Percentiles rank a stretch among this genome's conserved stretches.
Conservation (phyloP, 768 basidiomycete genomes). For the Termitomyces sp. region DNA sequence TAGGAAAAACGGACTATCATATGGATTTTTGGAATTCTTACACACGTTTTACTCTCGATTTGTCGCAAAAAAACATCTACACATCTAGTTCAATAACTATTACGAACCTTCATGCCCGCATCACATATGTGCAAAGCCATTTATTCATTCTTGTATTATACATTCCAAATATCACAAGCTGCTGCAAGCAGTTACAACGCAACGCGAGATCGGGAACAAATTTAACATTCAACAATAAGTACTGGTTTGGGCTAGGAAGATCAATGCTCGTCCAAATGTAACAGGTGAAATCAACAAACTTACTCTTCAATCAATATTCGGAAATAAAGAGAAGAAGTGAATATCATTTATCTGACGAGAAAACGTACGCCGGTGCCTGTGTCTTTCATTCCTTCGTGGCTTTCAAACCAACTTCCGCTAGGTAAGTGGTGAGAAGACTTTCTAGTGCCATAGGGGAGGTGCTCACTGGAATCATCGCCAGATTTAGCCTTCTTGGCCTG, state of each 20-base stretch:
- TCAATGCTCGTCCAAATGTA: not conserved
- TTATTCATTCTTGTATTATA: constrained; percentile 11
- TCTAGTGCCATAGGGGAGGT: not conserved
- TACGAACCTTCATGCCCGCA: not conserved
- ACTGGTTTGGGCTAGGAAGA: not conserved
- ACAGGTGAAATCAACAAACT: not conserved
- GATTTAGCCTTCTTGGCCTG: constrained; percentile 38
- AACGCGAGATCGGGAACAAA: not conserved
- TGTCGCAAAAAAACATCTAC: constrained; percentile 1
- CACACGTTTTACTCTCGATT: not conserved
- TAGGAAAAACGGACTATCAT: not conserved
- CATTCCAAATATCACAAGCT: constrained; percentile 1
- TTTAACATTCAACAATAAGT: not conserved
- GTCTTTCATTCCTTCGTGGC: constrained; percentile 38
- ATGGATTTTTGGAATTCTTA: not conserved
- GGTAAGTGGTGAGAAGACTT: constrained; percentile 8
- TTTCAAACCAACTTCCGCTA: constrained; percentile 24
- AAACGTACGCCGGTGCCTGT: constrained; percentile 39
- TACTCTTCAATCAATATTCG: not conserved
- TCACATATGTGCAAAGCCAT: not conserved
- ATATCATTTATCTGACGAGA: constrained; percentile 34
- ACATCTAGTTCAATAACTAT: constrained; percentile 1
- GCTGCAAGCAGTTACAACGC: not conserved
- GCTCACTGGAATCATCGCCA: constrained; percentile 30
- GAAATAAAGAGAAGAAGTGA: not conserved